A percentile compares a stretch with the other conserved stretches of the same genome.
Evolutionary conservation across 2,329 filamentous ascomycete species (phyloP).

Genomic region (Calonectria hongkongensis): DNA sequence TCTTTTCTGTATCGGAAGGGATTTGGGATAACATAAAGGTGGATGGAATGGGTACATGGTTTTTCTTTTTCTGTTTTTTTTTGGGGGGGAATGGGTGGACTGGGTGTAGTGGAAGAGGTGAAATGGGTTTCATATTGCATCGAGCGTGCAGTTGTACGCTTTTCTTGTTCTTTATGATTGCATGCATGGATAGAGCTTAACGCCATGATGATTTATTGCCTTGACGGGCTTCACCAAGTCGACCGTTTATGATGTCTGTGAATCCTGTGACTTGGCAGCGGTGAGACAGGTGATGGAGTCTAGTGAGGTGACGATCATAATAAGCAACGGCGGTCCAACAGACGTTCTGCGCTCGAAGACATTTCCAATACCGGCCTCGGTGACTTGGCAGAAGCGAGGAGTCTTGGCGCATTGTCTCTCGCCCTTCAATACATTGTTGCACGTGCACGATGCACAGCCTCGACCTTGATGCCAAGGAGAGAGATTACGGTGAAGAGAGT

Average conservation of each 20-base stretch:
- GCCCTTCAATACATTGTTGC: too few relatives aligned
- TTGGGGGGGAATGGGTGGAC: conserved; percentile 17
- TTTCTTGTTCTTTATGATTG: conserved; percentile 38
- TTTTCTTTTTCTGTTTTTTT: not conserved
- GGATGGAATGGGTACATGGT: conserved; percentile 30
- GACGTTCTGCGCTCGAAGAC: too few relatives aligned
- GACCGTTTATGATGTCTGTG: not conserved
- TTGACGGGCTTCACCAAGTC: not conserved
- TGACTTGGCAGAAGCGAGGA: too few relatives aligned
- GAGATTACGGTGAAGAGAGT: too few relatives aligned
- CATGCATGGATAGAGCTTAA: conserved; percentile 49
- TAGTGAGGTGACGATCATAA: not conserved
- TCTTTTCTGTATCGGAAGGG: conserved; percentile 17
- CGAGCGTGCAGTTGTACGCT: conserved; percentile 39
- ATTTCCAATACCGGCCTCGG: too few relatives aligned
- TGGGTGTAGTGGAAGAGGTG: conserved; percentile 30
- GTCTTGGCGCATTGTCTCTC: too few relatives aligned
- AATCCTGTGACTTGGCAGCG: not conserved
- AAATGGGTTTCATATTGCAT: conserved; percentile 35
- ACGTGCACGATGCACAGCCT: too few relatives aligned
- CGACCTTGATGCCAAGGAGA: too few relatives aligned
- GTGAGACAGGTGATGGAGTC: not conserved
- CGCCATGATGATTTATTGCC: conserved; percentile 42
- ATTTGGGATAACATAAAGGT: conserved; percentile 41
- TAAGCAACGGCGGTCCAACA: not conserved